Evolutionary conservation across 805 yeast genomes (phyloP), one percentile per base, ranked within the genome.

Genomic region (Monosporozyma aquatica): DNA sequence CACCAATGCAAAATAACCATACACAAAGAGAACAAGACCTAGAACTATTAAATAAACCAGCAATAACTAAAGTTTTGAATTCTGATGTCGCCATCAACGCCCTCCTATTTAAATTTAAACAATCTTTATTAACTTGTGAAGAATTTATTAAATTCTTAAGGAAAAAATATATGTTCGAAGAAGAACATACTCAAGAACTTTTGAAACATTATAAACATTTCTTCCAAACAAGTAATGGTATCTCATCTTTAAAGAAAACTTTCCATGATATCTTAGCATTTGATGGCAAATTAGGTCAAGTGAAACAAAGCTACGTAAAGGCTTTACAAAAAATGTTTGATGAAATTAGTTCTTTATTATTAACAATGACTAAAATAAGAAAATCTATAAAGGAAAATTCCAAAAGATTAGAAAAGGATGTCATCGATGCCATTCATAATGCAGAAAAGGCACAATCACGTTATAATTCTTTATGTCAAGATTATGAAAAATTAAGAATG

Each of bases 401-500:
- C 34, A 72, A 76, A 54, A 71, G 84, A 38, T 75, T 80, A 51
- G 98, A 92, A 57, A 87, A 83, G 56, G 94, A 82, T 45, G 89
- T 87, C 27, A 56, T 70, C 10, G 97, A 92, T 44, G 78, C 95
- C 6, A 89, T 87, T 39, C 68, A 70, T 43, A 74, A 76, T 34
- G 96, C 95, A 1, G 95, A 86, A 50, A 90, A 90, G 73, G 94
- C 97, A 13, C 85, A 83, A 61, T 52, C 67, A 27, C 79, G 78
- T 58, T 90, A 92, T 59, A 76, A 75, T 55, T 78, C 84, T 41
- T 65, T 87, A 21, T 87, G 96, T 55, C 82, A 79, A 42, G 97
- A 92, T 52, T 74, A 86, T 61, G 97, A 90, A 51, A 80, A 82
- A 52, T 71, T 87, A 35, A 78, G 82, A 55, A 72, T 78, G 34